A percentile compares a stretch with the other conserved stretches of the same genome.
phyloP scores from a whole-genome alignment of 805 yeast genomes.

The Clavispora vitiphila region DNA sequence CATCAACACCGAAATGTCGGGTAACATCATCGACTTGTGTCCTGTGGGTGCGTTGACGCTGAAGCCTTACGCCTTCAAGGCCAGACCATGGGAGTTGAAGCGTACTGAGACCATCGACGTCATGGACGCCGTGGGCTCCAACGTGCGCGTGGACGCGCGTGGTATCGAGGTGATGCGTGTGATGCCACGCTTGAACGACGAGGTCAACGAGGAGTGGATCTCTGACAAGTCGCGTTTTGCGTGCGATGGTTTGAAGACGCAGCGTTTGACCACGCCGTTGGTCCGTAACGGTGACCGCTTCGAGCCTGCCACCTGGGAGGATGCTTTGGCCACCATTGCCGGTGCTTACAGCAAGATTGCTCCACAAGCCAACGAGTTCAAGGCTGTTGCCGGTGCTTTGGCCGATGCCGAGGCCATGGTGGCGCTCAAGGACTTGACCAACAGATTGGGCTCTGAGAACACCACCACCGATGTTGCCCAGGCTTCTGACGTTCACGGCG shows the following conservation, averaged over 20 bases:
- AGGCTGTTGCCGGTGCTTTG: constrained; percentile 78
- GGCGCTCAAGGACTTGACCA: constrained; percentile 72
- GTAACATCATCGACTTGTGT: constrained; percentile 82
- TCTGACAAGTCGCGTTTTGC: constrained; percentile 85
- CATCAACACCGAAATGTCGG: constrained; percentile 78
- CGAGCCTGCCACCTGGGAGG: constrained; percentile 81
- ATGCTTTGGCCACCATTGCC: constrained; percentile 67
- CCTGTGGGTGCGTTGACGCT: constrained; percentile 91
- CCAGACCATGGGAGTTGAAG: constrained; percentile 91
- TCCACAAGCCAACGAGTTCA: constrained; percentile 66
- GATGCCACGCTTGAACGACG: constrained; percentile 80
- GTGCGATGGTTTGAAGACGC: constrained; percentile 80
- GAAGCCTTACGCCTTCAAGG: constrained; percentile 88
- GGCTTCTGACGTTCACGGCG: constrained; percentile 56
- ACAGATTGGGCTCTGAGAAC: constrained; percentile 77
- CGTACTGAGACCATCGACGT: constrained; percentile 85
- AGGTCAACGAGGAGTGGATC: constrained; percentile 87
- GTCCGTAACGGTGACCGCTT: constrained; percentile 65
- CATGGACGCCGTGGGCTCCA: constrained; percentile 77
- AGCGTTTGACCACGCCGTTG: constrained; percentile 77
- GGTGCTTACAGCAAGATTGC: constrained; percentile 50
- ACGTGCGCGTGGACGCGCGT: constrained; percentile 78
- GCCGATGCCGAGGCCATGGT: constrained; percentile 80
- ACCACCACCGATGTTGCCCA: constrained; percentile 64
- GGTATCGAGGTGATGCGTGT: constrained; percentile 87